A percentile compares a stretch with the other conserved stretches of the same genome.
Conservation (phyloP, 129 eudicot genomes). For the carrot (Daucus carota) region DH1_v3.0 NC_030382.2:53990501-53991000, state of each 20-base stretch:
- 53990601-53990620: conserved; percentile 48
- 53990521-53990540: conserved; percentile 35
- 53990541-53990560: conserved; percentile 23
- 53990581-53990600: conserved; percentile 59
- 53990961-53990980: too few relatives aligned
- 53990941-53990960: background rate
- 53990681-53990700: background rate
- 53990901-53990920: background rate
- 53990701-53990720: background rate
- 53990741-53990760: conserved; percentile 63
- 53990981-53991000: background rate
- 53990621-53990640: conserved; percentile 52
- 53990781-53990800: conserved; percentile 63
- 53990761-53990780: conserved; percentile 80
- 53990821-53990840: conserved; percentile 55
- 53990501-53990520: conserved; percentile 74
- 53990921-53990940: background rate
- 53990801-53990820: conserved; percentile 66
- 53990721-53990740: conserved; percentile 43
- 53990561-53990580: conserved; percentile 42
- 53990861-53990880: too few relatives aligned
- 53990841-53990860: conserved; percentile 56
- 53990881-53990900: too few relatives aligned
- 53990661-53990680: too few relatives aligned
- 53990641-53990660: background rate